phyloP scores from a whole-genome alignment of 495 filamentous ascomycete species.

The Daldinia vernicosa region DNA sequence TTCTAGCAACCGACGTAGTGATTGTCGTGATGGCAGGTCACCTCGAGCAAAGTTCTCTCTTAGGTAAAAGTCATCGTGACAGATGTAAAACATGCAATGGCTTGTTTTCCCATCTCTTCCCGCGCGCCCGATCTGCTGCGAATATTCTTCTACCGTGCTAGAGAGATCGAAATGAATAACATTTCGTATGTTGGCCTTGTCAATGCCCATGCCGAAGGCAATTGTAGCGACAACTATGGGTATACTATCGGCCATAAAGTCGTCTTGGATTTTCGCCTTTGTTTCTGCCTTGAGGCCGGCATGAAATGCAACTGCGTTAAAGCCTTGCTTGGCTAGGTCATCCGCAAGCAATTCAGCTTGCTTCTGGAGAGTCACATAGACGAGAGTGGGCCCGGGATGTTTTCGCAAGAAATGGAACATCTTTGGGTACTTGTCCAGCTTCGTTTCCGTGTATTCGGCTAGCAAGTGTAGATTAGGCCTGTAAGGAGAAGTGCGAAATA shows the following conservation, averaged over 20 bases:
- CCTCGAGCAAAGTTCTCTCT: slow-evolving; percentile 65
- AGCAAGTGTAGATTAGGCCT: slow-evolving; percentile 63
- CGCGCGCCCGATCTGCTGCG: slow-evolving; percentile 67
- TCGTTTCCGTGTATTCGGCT: slow-evolving; percentile 54
- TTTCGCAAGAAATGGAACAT: slow-evolving; percentile 58
- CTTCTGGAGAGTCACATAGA: slow-evolving; percentile 65
- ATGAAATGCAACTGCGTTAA: slow-evolving; percentile 60
- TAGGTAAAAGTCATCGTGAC: slow-evolving; percentile 59
- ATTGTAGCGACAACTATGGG: slow-evolving; percentile 67
- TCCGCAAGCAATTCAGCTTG: slow-evolving; percentile 58
- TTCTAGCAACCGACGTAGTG: slow-evolving; percentile 54
- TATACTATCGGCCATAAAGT: slow-evolving; percentile 59
- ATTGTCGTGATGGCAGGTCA: slow-evolving; percentile 61
- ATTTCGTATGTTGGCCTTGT: slow-evolving; percentile 67
- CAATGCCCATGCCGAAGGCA: slow-evolving; percentile 69
- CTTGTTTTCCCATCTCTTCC: slow-evolving; percentile 63
- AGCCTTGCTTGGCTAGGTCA: slow-evolving; percentile 46
- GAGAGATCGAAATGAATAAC: slow-evolving; percentile 65
- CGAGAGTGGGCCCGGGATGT: slow-evolving; percentile 62
- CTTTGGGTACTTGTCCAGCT: slow-evolving; percentile 53
- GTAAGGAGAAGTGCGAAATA: slow-evolving; percentile 67
- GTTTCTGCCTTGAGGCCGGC: slow-evolving; percentile 57
- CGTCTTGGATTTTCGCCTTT: slow-evolving; percentile 58
- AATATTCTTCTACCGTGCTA: slow-evolving; percentile 65
- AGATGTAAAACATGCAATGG: slow-evolving; percentile 64